Base-by-base conservation (phyloP, 352 stramenopile species). In the Globisporangium yorkense region DNA sequence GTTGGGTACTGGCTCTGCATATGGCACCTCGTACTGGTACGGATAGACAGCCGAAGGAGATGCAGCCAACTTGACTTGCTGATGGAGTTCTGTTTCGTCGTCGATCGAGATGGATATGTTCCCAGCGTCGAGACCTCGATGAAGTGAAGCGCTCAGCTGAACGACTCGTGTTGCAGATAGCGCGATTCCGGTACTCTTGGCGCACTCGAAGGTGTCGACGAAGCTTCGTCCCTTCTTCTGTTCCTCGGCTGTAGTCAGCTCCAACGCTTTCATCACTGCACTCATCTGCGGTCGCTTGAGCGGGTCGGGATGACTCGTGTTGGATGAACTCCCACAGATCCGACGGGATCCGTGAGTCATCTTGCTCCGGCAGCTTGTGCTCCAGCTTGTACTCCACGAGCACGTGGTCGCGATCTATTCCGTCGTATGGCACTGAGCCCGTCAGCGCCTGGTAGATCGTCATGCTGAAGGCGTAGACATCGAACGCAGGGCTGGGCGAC, bases 381-480 rank as follows among this genome's bases (percentile, higher is more conserved):
- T 48, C 39, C 2, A 50, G 12, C 48, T 51, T 57, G 40, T 41
- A 43, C 8, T 39, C 43, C n/a, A 2, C 16, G n/a, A 67, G 4
- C 27, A 43, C 35, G 13, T 58, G 45, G 7, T 53, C 45, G 9
- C 24, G 29, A 20, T 16, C 53, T 24, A 57, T 47, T 13, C 60
- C 50, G 21, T 45, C 47, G n/a, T 57, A 68, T 4, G 57, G 62
- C 6, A 31, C n/a, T 15, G 51, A 27, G 4, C 57, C 62, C 0
- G 47, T 58, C 31, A 68, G 20, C 18, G 52, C 57, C 44, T 68
- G 52, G 49, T 59, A 64, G 3, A 68, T 31, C 5, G 51, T 65
- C 62, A 68, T 65, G 9, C 62, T 52, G 21, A 68, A 65, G 39
- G 57, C 59, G 39, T 68, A 68, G 15, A 68, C 62, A 50, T 68